Percentiles rank a stretch among this genome's conserved stretches.
phyloP scores from a whole-genome alignment of 2,329 filamentous ascomycete genomes.

The Ophiostoma ulmi region DNA sequence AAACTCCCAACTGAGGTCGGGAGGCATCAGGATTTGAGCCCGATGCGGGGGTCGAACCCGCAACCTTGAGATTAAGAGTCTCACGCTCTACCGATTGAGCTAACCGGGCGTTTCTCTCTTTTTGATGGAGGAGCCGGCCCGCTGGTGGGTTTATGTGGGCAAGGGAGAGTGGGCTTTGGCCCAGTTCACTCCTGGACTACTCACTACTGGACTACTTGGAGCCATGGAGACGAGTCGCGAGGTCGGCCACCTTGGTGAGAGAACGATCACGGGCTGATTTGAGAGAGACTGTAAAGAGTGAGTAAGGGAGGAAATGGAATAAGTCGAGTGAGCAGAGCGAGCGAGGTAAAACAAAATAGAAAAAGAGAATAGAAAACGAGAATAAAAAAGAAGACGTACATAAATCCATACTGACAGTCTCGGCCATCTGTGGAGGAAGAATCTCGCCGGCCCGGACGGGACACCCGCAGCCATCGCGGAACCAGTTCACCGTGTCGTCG shows the following conservation, averaged over 20 bases:
- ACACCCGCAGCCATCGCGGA: slow-evolving; percentile 17
- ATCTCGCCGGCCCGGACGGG: background rate
- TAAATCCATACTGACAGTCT: slow-evolving; percentile 19
- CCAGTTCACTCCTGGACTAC: too few species aligned
- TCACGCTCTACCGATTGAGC: slow-evolving; percentile 70
- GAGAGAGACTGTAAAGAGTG: slow-evolving; percentile 14
- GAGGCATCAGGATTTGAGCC: slow-evolving; percentile 41
- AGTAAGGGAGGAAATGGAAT: background rate
- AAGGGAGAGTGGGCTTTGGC: background rate
- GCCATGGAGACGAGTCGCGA: slow-evolving; percentile 12
- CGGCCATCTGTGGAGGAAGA: slow-evolving; percentile 21
- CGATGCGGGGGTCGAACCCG: slow-evolving; percentile 44
- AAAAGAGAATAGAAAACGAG: background rate
- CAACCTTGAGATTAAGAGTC: slow-evolving; percentile 53
- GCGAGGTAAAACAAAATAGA: background rate
- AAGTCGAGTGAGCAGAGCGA: background rate
- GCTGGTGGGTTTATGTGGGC: background rate
- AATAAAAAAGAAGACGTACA: slow-evolving; percentile 11
- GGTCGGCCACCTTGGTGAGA: slow-evolving; percentile 16
- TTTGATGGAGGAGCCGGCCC: background rate
- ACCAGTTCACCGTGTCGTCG: slow-evolving; percentile 15
- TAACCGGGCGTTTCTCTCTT: slow-evolving; percentile 45
- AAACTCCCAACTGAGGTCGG: background rate
- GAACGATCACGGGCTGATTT: slow-evolving; percentile 19
- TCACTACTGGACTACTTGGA: background rate